A percentile compares a stretch with the other conserved stretches of the same genome.
phyloP scores from a whole-genome alignment of 139 green algal genomes.

The Picochlorum sp. region DNA sequence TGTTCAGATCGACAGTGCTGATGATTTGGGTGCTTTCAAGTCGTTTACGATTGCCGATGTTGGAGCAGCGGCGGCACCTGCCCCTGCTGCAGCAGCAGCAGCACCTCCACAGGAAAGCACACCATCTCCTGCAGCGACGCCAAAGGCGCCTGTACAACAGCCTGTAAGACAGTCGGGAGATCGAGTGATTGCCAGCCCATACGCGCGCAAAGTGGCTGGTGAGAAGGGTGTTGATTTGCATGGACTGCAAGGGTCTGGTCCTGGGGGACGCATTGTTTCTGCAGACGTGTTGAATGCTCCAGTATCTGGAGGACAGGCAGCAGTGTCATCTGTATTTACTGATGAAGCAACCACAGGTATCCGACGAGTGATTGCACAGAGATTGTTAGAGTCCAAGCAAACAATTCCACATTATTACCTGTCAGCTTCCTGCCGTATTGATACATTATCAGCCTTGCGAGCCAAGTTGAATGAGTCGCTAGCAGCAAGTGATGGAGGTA shows the following conservation, averaged over 20 bases:
- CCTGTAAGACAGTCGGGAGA: conserved; percentile 24
- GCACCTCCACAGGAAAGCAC: conserved; percentile 7
- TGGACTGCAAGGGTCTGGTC: conserved; percentile 48
- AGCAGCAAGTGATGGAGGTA: conserved; percentile 40
- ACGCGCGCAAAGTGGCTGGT: conserved; percentile 63
- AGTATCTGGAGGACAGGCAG: conserved; percentile 14
- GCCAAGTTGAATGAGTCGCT: conserved; percentile 54
- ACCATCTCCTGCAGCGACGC: conserved; percentile 4
- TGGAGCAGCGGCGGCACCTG: neutral
- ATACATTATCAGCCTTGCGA: conserved; percentile 14
- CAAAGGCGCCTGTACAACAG: conserved; percentile 7
- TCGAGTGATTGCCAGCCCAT: conserved; percentile 61
- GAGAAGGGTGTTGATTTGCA: conserved; percentile 59
- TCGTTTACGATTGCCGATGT: conserved; percentile 49
- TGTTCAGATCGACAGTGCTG: conserved; percentile 69
- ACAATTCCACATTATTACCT: conserved; percentile 98
- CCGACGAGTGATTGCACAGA: conserved; percentile 69
- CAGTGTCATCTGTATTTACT: conserved; percentile 21
- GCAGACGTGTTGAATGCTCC: conserved; percentile 55
- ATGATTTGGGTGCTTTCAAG: conserved; percentile 50
- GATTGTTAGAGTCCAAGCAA: conserved; percentile 89
- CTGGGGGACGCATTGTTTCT: conserved; percentile 67
- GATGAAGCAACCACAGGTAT: conserved; percentile 77
- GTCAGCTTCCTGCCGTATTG: conserved; percentile 51
- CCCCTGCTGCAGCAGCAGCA: conserved; percentile 25